phyloP scores from a whole-genome alignment of 257 asterid genomes.

The Voacanga thouarsii region DNA sequence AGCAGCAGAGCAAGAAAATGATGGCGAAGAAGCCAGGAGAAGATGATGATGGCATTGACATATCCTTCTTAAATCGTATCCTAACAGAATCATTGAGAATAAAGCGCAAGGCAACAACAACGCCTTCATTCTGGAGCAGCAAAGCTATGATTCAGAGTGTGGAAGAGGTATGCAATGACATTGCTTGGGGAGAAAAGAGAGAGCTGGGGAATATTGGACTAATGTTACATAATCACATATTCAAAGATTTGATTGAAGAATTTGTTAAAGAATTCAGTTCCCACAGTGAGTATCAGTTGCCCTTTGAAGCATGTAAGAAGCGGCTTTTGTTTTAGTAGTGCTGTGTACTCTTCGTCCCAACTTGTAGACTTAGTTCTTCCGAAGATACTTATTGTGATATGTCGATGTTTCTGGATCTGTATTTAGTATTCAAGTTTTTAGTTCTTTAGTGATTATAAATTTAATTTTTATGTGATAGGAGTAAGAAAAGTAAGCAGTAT shows the following conservation, averaged over 20 bases:
- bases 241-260: slow-evolving; percentile 70
- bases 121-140: slow-evolving; percentile 41
- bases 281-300: slow-evolving; percentile 26
- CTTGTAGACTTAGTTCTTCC: too few relatives aligned
- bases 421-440: too few relatives aligned
- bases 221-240: slow-evolving; percentile 58
- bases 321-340: slow-evolving; percentile 46
- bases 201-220: slow-evolving; percentile 61
- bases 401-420: too few relatives aligned
- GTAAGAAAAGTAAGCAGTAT: too few relatives aligned
- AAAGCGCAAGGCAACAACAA: slow-evolving; percentile 31
- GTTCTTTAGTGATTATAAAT: too few relatives aligned
- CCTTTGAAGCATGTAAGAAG: slow-evolving; percentile 63
- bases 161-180: slow-evolving; percentile 71
- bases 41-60: slow-evolving; percentile 35
- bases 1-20: slow-evolving; percentile 26
- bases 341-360: neutral
- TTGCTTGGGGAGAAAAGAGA: slow-evolving; percentile 71
- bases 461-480: too few relatives aligned
- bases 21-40: slow-evolving; percentile 42
- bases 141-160: slow-evolving; percentile 63
- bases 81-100: slow-evolving; percentile 27
- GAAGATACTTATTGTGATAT: too few relatives aligned
- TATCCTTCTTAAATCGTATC: slow-evolving; percentile 24
- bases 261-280: slow-evolving; percentile 46